A percentile compares a stretch with the other conserved stretches of the same genome.
These are phyloP conservation scores for Tetradesmus lagerheimii DNA, from an alignment of 139 green algal genomes.

Conservation along the genomic window DNA sequence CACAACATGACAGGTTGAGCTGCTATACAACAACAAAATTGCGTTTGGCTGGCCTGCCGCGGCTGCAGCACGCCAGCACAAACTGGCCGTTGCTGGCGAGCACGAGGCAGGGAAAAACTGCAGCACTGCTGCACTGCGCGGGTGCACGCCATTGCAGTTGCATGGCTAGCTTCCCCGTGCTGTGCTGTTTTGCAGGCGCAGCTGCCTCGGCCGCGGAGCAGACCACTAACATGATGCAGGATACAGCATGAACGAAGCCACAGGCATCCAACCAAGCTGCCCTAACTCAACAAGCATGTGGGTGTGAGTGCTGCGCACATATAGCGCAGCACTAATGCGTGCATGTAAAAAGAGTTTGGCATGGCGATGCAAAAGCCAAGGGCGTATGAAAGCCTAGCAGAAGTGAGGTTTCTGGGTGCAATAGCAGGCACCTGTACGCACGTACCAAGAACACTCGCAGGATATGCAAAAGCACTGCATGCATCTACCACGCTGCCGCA, in stretches of 20 bases:
- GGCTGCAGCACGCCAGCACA: background rate
- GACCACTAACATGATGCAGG: background rate
- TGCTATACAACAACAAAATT: background rate
- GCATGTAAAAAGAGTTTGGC: background rate
- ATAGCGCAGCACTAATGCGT: background rate
- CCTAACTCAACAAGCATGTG: background rate
- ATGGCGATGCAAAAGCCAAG: background rate
- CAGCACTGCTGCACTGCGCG: background rate
- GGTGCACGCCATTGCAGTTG: slow-evolving; percentile 7
- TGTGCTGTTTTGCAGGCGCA: background rate
- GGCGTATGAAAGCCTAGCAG: background rate
- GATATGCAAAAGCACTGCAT: background rate
- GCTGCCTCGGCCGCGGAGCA: background rate
- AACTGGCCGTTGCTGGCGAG: background rate
- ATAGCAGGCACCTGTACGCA: background rate
- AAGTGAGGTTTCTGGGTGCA: background rate
- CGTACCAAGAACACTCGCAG: background rate
- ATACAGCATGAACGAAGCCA: background rate
- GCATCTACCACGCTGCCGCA: too few species aligned
- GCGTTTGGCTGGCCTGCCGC: background rate
- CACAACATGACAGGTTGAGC: background rate
- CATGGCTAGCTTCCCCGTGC: background rate
- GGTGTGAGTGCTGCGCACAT: background rate
- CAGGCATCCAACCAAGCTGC: background rate
- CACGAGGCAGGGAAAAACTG: background rate